phyloP scores from a whole-genome alignment of 441 rosid genomes.

The Croton laevigatus region DNA sequence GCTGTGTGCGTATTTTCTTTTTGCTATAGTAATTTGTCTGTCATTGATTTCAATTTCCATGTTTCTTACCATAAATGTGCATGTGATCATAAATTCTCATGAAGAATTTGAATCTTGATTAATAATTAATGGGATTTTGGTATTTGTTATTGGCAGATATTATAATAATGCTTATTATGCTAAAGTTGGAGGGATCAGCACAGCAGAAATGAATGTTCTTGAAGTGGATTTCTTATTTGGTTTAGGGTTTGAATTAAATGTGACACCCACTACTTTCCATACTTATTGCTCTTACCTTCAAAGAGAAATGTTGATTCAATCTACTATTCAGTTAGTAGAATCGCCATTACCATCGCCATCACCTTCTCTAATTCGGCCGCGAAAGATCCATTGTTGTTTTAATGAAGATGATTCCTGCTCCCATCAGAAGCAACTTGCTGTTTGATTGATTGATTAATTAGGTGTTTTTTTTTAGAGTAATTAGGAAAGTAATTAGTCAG shows the following conservation, averaged over 20 bases:
- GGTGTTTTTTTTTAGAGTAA: background rate
- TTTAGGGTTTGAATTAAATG: slow-evolving; percentile 69
- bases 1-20: slow-evolving; percentile 11
- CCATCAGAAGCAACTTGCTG: slow-evolving; percentile 56
- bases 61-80: background rate
- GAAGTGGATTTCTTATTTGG: slow-evolving; percentile 86
- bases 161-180: slow-evolving; percentile 85
- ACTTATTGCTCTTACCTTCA: slow-evolving; percentile 58
- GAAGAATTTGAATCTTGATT: background rate
- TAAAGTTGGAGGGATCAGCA: slow-evolving; percentile 84
- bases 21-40: slow-evolving; percentile 23
- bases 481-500: background rate
- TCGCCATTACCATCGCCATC: background rate
- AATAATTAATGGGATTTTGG: background rate
- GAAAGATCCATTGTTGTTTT: slow-evolving; percentile 32
- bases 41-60: background rate
- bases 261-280: slow-evolving; percentile 59
- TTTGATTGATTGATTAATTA: slow-evolving; percentile 13
- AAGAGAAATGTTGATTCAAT: slow-evolving; percentile 48
- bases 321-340: slow-evolving; percentile 26
- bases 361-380: slow-evolving; percentile 20
- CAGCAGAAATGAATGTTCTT: slow-evolving; percentile 75
- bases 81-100: slow-evolving; percentile 6
- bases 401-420: slow-evolving; percentile 54
- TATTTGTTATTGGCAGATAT: slow-evolving; percentile 38